Conservation (phyloP, 2,329 filamentous ascomycete genomes). For the Neopestalotiopsis clavispora region DNA sequence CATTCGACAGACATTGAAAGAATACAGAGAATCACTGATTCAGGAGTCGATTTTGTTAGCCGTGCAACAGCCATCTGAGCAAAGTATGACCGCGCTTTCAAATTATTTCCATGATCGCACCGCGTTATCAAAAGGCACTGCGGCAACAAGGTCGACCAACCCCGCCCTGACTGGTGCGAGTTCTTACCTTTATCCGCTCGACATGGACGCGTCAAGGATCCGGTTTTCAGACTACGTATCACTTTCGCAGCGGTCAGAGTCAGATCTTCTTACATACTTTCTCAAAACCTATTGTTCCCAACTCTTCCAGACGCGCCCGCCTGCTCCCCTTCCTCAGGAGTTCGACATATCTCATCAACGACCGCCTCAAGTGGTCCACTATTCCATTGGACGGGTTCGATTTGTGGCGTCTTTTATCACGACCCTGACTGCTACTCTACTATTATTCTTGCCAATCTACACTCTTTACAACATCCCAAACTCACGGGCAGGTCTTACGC, state of each 20-base stretch:
- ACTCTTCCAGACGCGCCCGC: not conserved
- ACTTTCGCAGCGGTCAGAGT: not conserved
- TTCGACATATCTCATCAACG: not conserved
- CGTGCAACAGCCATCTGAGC: slow-evolving; percentile 1
- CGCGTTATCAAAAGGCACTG: not conserved
- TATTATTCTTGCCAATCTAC: slow-evolving; percentile 15
- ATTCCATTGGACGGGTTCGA: not conserved
- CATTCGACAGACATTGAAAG: slow-evolving; percentile 1
- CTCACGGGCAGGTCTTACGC: slow-evolving; percentile 12
- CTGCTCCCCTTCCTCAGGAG: slow-evolving; percentile 10
- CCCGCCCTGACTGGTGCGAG: not conserved
- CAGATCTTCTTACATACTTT: not conserved
- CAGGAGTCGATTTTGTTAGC: slow-evolving; percentile 3
- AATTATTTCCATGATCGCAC: slow-evolving; percentile 11
- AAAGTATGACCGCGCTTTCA: slow-evolving; percentile 1
- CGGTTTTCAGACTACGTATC: not conserved
- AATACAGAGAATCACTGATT: slow-evolving; percentile 7
- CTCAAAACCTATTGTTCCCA: slow-evolving; percentile 11
- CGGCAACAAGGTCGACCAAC: not conserved
- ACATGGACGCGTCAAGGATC: not conserved
- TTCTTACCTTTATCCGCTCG: not conserved
- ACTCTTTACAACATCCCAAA: slow-evolving; percentile 12
- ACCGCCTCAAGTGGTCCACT: not conserved
- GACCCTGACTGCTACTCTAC: not conserved
- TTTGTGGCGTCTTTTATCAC: not conserved